Conservation (phyloP, 768 basidiomycete genomes). For the Rhodotorula diobovata region DNA sequence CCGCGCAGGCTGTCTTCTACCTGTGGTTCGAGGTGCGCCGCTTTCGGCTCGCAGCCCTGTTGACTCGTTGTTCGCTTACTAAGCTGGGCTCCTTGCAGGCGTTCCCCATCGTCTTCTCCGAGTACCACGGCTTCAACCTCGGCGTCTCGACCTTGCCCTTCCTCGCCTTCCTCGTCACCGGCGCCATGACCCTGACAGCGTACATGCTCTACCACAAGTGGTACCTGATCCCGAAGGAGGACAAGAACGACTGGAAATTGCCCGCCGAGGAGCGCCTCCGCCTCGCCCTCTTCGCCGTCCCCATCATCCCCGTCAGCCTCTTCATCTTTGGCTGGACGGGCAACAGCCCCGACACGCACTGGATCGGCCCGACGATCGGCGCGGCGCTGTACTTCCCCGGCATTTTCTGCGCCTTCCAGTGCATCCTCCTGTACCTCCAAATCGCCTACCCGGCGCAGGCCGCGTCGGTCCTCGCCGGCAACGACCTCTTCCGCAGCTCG, state of each 20-base stretch:
- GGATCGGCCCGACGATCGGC: constrained; percentile 37
- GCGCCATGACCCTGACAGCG: constrained; percentile 17
- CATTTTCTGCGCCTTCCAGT: constrained; percentile 19
- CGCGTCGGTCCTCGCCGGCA: constrained; percentile 46
- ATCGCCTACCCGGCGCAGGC: constrained; percentile 40
- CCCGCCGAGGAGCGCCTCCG: constrained; percentile 32
- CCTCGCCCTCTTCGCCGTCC: constrained; percentile 26
- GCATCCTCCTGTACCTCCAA: constrained; percentile 17
- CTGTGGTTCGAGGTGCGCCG: neutral
- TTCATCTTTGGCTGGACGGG: constrained; percentile 30
- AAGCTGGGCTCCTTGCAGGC: constrained; percentile 44
- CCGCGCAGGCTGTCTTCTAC: neutral
- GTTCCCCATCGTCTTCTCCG: constrained; percentile 46
- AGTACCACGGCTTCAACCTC: constrained; percentile 42
- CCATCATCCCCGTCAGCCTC: constrained; percentile 22
- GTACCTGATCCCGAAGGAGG: constrained; percentile 21
- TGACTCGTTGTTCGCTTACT: constrained; percentile 9
- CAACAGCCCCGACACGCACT: constrained; percentile 12
- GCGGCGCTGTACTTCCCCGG: constrained; percentile 31
- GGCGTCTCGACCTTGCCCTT: constrained; percentile 40
- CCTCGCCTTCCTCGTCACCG: constrained; percentile 43
- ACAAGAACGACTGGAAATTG: constrained; percentile 5
- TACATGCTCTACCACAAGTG: constrained; percentile 37
- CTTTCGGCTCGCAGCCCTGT: too few species aligned
- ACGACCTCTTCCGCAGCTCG: constrained; percentile 47